Percentiles rank a stretch among this genome's conserved stretches.
Evolutionary conservation across 2,329 filamentous ascomycete genomes (phyloP).

Genomic region (Byssoonygena ceratinophila): DNA sequence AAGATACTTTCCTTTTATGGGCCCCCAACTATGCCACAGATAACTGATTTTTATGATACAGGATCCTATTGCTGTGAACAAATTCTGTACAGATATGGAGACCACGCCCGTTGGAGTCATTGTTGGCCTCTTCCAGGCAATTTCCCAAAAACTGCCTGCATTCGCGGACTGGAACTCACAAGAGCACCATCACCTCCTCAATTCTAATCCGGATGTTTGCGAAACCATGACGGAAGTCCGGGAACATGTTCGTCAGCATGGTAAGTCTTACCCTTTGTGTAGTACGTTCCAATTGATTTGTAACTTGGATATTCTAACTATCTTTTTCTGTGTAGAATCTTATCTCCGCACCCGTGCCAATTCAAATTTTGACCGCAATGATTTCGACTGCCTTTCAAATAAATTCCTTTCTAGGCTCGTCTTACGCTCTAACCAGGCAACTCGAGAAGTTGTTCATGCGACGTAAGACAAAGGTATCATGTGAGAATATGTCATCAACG

Average conservation of each 20-base stretch:
- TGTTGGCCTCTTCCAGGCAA: constrained; percentile 91
- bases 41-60: constrained; percentile 14
- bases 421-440: constrained; percentile 71
- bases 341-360: constrained; percentile 73
- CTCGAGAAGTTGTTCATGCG: constrained; percentile 15
- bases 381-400: constrained; percentile 93
- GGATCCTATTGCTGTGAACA: constrained; percentile 72
- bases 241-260: constrained; percentile 84
- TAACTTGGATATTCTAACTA: constrained; percentile 25
- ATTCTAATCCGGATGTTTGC: constrained; percentile 85
- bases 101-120: constrained; percentile 91
- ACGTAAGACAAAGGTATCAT: constrained; percentile 11
- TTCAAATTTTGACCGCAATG: constrained; percentile 74
- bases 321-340: constrained; percentile 54
- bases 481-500: constrained; percentile 1
- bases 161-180: constrained; percentile 90
- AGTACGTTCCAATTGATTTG: background rate
- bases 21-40: background rate
- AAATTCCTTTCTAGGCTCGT: constrained; percentile 96
- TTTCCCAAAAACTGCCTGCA: constrained; percentile 87
- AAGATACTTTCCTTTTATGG: constrained; percentile 17
- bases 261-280: constrained; percentile 44
- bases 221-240: constrained; percentile 94
- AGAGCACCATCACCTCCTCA: constrained; percentile 80
- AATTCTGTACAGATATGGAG: constrained; percentile 97